A percentile compares a stretch with the other conserved stretches of the same genome.
Conservation (phyloP, 2,329 filamentous ascomycete genomes). For the Penicillium sp. region DNA sequence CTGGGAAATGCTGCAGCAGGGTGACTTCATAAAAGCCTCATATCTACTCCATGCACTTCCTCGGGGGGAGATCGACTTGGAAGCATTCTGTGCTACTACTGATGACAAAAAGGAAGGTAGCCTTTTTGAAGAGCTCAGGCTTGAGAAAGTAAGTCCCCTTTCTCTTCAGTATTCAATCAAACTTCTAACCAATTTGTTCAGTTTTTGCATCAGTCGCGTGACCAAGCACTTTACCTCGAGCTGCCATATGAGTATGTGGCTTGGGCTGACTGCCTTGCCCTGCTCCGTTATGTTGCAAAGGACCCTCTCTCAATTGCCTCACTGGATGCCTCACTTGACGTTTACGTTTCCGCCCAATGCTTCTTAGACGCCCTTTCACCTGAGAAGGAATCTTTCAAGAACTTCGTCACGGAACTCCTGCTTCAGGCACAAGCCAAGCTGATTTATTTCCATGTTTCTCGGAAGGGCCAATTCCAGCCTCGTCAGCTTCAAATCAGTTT, state of each 20-base stretch:
- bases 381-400: constrained; percentile 42
- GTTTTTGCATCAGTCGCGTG: constrained; percentile 59
- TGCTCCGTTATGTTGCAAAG: constrained; percentile 70
- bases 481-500: constrained; percentile 68
- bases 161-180: constrained; percentile 9
- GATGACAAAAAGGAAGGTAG: constrained; percentile 29
- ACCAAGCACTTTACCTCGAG: constrained; percentile 61
- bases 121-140: constrained; percentile 46
- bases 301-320: background rate
- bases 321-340: constrained; percentile 45
- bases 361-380: constrained; percentile 50
- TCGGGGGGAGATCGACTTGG: constrained; percentile 43
- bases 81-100: constrained; percentile 12
- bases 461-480: constrained; percentile 70
- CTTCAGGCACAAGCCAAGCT: constrained; percentile 73
- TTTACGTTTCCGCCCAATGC: constrained; percentile 52
- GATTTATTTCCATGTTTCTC: constrained; percentile 68
- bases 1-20: constrained; percentile 67
- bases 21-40: constrained; percentile 45
- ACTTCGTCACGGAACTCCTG: constrained; percentile 62
- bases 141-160: constrained; percentile 45
- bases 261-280: constrained; percentile 66
- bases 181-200: constrained; percentile 54
- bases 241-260: constrained; percentile 58
- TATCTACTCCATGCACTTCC: constrained; percentile 50